phyloP scores from a whole-genome alignment of 2,329 filamentous ascomycete genomes.

The Decorospora gaudefroyi region DNA sequence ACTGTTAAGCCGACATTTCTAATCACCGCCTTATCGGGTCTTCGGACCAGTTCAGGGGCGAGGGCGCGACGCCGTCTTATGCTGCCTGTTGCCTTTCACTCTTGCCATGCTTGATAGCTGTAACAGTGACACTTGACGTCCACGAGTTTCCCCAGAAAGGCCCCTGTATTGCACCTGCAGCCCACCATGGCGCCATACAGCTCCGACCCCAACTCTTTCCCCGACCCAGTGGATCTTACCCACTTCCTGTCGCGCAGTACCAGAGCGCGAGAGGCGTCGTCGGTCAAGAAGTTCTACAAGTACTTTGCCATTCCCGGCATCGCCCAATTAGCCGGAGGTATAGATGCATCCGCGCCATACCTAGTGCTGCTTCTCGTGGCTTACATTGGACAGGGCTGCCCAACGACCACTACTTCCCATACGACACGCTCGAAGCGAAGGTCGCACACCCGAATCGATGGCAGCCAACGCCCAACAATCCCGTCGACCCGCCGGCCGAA shows the following conservation, averaged over 20 bases:
- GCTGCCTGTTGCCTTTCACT: neutral
- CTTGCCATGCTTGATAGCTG: slow-evolving; percentile 14
- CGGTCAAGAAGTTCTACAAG: slow-evolving; percentile 82
- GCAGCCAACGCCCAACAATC: slow-evolving; percentile 68
- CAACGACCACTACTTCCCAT: slow-evolving; percentile 81
- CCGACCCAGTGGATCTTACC: slow-evolving; percentile 71
- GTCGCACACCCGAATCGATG: slow-evolving; percentile 76
- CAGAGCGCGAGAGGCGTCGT: slow-evolving; percentile 65
- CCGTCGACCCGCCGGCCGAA: slow-evolving; percentile 52
- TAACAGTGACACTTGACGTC: neutral
- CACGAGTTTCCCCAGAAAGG: too few species aligned
- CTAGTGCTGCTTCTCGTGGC: slow-evolving; percentile 3
- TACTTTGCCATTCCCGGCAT: slow-evolving; percentile 71
- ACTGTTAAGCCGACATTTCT: slow-evolving; percentile 29
- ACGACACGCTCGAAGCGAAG: slow-evolving; percentile 84
- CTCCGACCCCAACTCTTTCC: slow-evolving; percentile 38
- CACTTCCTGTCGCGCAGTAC: slow-evolving; percentile 77
- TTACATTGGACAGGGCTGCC: slow-evolving; percentile 67
- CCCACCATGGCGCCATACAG: slow-evolving; percentile 32
- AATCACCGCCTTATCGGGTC: slow-evolving; percentile 33
- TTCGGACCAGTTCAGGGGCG: slow-evolving; percentile 16
- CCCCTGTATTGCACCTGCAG: neutral
- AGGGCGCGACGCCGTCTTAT: slow-evolving; percentile 12
- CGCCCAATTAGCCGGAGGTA: slow-evolving; percentile 65
- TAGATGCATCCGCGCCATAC: neutral